Evolutionary conservation across 345 rosid species (phyloP).

Genomic region (thale cress (Arabidopsis thaliana)): TAIR10.1 NC_003074.8:17266001-17266500

Average conservation of each 20-base stretch:
- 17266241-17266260: background rate
- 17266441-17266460: constrained; percentile 61
- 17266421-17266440: constrained; percentile 63
- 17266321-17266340: background rate
- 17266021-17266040: constrained; percentile 60
- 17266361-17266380: constrained; percentile 22
- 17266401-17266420: constrained; percentile 26
- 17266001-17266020: constrained; percentile 39
- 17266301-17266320: constrained; percentile 18
- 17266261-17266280: background rate
- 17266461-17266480: constrained; percentile 73
- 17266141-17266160: constrained; percentile 18
- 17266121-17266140: background rate
- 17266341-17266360: background rate
- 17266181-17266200: constrained; percentile 91
- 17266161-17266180: constrained; percentile 34
- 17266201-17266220: constrained; percentile 18
- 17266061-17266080: constrained; percentile 94
- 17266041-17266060: constrained; percentile 57
- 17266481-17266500: constrained; percentile 71
- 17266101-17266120: background rate
- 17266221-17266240: constrained; percentile 17
- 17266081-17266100: constrained; percentile 66
- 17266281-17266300: constrained; percentile 2
- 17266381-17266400: background rate